Conservation (phyloP, 495 filamentous ascomycete species). For the Xylaria acuta region DNA sequence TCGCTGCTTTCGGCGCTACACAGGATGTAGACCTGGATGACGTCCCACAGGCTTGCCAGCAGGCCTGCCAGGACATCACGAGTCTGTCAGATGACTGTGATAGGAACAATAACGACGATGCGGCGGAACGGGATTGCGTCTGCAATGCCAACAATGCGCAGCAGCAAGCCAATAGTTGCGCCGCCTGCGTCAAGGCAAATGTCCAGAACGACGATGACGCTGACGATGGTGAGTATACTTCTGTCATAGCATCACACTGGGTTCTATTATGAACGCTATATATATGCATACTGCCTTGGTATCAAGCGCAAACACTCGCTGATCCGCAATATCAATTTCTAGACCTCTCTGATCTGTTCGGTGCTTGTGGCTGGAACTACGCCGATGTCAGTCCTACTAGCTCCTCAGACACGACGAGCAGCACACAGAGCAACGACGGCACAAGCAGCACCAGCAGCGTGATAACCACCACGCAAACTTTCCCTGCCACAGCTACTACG, state of each 20-base stretch:
- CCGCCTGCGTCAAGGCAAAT: conserved; percentile 16
- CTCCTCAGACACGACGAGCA: conserved; percentile 4
- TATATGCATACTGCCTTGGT: not conserved
- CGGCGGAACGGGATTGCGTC: conserved; percentile 4
- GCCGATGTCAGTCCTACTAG: conserved; percentile 1
- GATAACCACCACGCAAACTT: not conserved
- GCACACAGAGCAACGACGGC: not conserved
- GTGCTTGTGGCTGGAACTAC: conserved; percentile 13
- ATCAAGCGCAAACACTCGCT: not conserved
- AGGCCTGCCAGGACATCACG: conserved; percentile 15
- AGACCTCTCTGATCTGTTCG: conserved; percentile 9
- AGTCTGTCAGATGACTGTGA: conserved; percentile 11
- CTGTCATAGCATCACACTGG: not conserved
- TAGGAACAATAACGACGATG: not conserved
- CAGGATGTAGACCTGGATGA: conserved; percentile 19
- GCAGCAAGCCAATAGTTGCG: conserved; percentile 10
- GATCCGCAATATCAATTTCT: not conserved
- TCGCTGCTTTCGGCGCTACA: conserved; percentile 7
- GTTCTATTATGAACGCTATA: not conserved
- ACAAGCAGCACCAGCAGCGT: conserved; percentile 10
- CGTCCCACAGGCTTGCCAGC: conserved; percentile 11
- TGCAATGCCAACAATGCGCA: conserved; percentile 15
- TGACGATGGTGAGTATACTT: conserved; percentile 6
- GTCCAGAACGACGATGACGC: not conserved
- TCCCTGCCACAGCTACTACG: not conserved